Evolutionary conservation across 1,284 basidiomycete species (phyloP), one percentile per base, ranked within the genome.

Genomic region (Ceratobasidium sp.): DNA sequence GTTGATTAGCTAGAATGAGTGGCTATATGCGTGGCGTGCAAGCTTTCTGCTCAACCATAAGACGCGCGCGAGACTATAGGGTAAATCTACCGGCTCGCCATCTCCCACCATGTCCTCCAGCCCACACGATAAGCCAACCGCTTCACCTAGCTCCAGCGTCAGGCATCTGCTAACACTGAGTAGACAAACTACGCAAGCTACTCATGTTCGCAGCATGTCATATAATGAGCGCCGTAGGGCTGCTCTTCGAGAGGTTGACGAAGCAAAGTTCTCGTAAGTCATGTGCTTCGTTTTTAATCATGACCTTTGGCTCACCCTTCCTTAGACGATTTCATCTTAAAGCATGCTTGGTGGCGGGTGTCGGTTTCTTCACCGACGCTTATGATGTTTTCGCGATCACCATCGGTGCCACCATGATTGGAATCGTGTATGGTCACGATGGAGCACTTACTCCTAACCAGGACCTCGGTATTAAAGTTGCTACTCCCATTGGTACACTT

Each of bases 331-430:
- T 87, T 81, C 93, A 95, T 82, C 87, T 91, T 65, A 93, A 92
- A 83, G 89, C 78, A 75, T 90, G 89, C 82, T 80, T 91, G 66
- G 92, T 94, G 4, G 92, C 93, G 1, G 92, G 93, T 80, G 91
- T 92, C 13, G 94, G 93, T 48, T 94, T 95, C 87, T 95, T 94
- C 86, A 94, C 93, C 57, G 93, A 78, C 73, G 78, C 78, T 40
- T 79, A 79, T 42, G 80, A 80, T 48, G 78, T 80, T 44, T 80
- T 80, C 80, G 84, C 84, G 79, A 87, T 96, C 85, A 94, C 91
- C 81, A 91, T 95, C 62, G 93, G 90, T 0, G 89, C 92, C 0
- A 86, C 87, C 0, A 95, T 95, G 93, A 85, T 96, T 61, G 92
- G 92, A 20, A 92, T 90, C 81, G 90, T 94, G 65, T 95, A 76